A percentile compares a stretch with the other conserved stretches of the same genome.
Conservation (phyloP, 257 asterid genomes). For the Salvia rosmarinus region DNA sequence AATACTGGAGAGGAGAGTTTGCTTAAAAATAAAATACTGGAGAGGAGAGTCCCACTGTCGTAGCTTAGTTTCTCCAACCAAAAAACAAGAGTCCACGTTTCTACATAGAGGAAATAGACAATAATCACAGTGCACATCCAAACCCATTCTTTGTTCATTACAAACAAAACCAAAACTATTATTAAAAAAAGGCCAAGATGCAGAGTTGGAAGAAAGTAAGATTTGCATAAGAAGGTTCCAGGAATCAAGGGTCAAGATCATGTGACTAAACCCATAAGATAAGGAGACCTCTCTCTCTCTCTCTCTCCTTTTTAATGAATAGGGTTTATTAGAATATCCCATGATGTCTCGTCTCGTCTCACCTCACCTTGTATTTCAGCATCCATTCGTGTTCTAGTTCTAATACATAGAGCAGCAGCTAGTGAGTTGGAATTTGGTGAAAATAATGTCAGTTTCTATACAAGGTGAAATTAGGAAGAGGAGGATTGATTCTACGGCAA, state of each 20-base stretch:
- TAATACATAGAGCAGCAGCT: background rate
- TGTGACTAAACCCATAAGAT: conserved; percentile 55
- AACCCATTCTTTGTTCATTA: conserved; percentile 32
- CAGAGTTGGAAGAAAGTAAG: conserved; percentile 31
- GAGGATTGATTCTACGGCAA: conserved; percentile 20
- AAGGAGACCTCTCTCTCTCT: conserved; percentile 42
- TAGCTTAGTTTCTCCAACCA: conserved; percentile 43
- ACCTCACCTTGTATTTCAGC: conserved; percentile 17
- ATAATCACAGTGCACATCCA: conserved; percentile 19
- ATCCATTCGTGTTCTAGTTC: background rate
- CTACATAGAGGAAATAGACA: conserved; percentile 18
- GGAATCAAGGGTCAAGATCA: conserved; percentile 59
- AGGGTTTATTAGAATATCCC: conserved; percentile 30
- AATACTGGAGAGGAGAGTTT: conserved; percentile 55
- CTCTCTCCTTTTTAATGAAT: background rate
- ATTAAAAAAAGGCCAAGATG: conserved; percentile 26
- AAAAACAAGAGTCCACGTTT: conserved; percentile 34
- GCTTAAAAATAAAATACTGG: no score
- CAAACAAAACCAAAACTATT: background rate
- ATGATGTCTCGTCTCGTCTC: background rate
- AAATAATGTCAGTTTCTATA: conserved; percentile 27
- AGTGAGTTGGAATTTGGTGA: background rate
- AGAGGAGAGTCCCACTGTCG: conserved; percentile 51
- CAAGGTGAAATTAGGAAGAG: conserved; percentile 23
- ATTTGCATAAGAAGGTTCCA: conserved; percentile 54